Percentiles rank a stretch among this genome's conserved stretches.
Evolutionary conservation across 371 early-diverging fungal species (phyloP).

Genomic region (Mucor circinelloides): DNA sequence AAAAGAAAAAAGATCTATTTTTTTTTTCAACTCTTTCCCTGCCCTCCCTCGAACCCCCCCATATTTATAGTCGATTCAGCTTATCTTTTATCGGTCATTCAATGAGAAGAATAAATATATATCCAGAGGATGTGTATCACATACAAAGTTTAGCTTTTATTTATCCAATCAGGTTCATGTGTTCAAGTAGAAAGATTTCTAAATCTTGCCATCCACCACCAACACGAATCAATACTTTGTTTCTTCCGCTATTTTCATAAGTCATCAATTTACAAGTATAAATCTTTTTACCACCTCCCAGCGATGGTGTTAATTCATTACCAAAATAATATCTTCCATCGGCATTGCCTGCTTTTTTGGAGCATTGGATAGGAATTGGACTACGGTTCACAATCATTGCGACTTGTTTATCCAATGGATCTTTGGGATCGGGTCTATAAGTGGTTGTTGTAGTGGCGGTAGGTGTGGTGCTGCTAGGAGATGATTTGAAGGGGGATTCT

Average conservation of each 20-base stretch:
- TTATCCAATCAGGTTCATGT: constrained; percentile 8
- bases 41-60: neutral
- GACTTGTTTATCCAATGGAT: constrained; percentile 60
- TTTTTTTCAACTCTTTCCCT: neutral
- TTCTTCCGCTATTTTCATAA: constrained; percentile 37
- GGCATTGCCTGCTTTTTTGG: constrained; percentile 37
- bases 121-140: neutral
- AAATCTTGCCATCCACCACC: constrained; percentile 75
- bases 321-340: constrained; percentile 65
- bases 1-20: neutral
- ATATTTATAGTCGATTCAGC: neutral
- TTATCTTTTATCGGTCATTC: constrained; percentile 3
- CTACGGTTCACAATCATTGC: constrained; percentile 55
- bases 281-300: constrained; percentile 47
- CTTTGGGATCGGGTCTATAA: constrained; percentile 53
- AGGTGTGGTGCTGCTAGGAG: constrained; percentile 21
- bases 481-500: constrained; percentile 34
- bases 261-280: constrained; percentile 55
- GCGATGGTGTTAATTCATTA: constrained; percentile 45
- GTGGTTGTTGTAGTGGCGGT: constrained; percentile 1
- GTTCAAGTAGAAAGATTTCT: constrained; percentile 56
- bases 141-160: constrained; percentile 1
- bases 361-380: constrained; percentile 53
- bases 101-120: neutral
- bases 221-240: constrained; percentile 67